Evolutionary conservation across 2,329 filamentous ascomycete genomes (phyloP), one percentile per base, ranked within the genome.

Genomic region (Colletotrichum plurivorum): DNA sequence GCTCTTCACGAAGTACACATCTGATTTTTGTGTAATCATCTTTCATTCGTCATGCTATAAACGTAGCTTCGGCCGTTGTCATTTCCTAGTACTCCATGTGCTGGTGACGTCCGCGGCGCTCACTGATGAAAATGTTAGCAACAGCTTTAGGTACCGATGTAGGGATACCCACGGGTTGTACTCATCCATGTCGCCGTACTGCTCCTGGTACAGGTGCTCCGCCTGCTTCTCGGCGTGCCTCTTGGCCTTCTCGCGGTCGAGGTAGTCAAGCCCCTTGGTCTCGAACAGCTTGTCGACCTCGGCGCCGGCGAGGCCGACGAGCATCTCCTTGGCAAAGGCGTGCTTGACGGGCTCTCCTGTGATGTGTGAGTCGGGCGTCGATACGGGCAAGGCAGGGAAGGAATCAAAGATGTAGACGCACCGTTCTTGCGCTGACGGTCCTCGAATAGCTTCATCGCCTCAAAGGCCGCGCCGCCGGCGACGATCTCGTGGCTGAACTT

Each of bases 391-490:
- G 43, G 25, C 20, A 58, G 13, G 18, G 3, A 2, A 25, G 45
- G 8, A 22, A 3, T 22, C 4, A 12, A 2, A 9, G 22, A 25
- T 25, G 22, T 25, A 18, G 7, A 75, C 83, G 27, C 83, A 90
- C 90, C 93, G 78, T 93, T 85, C 65, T 82, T 84, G 76, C 92
- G 90, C 83, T 94, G 92, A 75, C 88, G 85, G 79, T 94, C 90
- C 82, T 95, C 93, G 75, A 90, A 95, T 22, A 90, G 84, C 85
- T 94, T 94, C 88, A 95, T 92, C 75, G 90, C 93, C 72, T 89
- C 91, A 78, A 95, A 95, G 71, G 91, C 89, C 67, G 93, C 93
- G 67, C 90, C 93, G 71, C 92, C 92, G 72, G 90, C 93, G 64
- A 95, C 78, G 55, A 93, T 77, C 83, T 96, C 93, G 82, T 95